Evolutionary conservation across 441 rosid species (phyloP), one percentile per base, ranked within the genome.

Genomic region (Pelargonium australe): DNA sequence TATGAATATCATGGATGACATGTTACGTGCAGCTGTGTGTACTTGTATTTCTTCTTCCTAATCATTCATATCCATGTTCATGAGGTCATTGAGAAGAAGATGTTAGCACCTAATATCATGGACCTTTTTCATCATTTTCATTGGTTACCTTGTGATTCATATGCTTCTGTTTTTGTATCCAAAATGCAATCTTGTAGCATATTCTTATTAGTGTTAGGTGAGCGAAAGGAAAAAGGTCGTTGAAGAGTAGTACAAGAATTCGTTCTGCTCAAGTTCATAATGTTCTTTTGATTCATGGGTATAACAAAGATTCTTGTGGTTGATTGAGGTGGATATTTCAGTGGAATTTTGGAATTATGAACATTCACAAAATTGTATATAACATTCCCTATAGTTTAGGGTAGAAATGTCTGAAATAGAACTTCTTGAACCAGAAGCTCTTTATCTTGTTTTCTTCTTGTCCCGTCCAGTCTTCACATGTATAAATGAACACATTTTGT

Each of bases 11-110:
- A 79, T 87, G 92, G 89, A 89, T 23, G 94, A 90, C 75, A 90
- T 92, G 97, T 83, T 90, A 66, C 85, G 83, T 11, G 82, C 81
- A 75, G 91, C 97, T 87, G 98, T 92, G 83, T 77, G 96, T 88
- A 84, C 71, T 80, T 83, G 68, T 79, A 65, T 80, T 80, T 75
- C 71, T 60, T 76, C 85, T 70, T 63, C 73, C 61, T 77, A 65
- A 60, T 51, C 73, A 69, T 69, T 79, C 74, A 65, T 80, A 70
- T 65, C 62, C 67, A 71, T 28, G 47, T 73, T 43, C 14, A 63
- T 57, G 1, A 25, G 17, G n/a, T 55, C 20, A 60, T 31, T 61
- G 23, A 64, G 23, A 62, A 25, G 67, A 62, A 78, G 58, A 53
- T 31, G 4, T 11, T 68, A 57, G 66, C 67, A 44, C 23, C 23